These are phyloP conservation scores for Wickerhamiella kazuoi DNA, from an alignment of 805 yeast genomes.

Conservation along the genomic window DNA sequence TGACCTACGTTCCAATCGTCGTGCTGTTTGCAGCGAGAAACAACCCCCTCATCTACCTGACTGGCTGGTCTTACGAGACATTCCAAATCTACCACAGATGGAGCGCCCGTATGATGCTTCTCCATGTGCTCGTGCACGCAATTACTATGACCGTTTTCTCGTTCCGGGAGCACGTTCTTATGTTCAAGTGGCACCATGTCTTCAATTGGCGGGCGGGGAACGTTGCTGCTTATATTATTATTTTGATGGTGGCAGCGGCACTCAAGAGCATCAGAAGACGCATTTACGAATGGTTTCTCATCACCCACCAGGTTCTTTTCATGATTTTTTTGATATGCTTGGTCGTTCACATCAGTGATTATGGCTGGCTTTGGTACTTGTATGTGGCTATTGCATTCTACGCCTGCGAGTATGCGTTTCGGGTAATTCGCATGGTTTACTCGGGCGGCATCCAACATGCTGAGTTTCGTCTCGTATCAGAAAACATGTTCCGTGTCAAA, in stretches of 20 bases:
- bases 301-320: conserved; percentile 25
- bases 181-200: conserved; percentile 17
- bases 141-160: conserved; percentile 18
- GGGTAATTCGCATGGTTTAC: conserved; percentile 34
- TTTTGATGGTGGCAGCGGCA: conserved; percentile 30
- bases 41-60: conserved; percentile 41
- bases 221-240: conserved; percentile 26
- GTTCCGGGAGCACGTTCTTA: conserved; percentile 10
- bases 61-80: conserved; percentile 46
- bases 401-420: conserved; percentile 43
- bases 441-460: conserved; percentile 34
- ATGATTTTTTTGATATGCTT: conserved; percentile 16
- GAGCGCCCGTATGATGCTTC: conserved; percentile 29
- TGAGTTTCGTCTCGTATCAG: conserved; percentile 10
- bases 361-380: conserved; percentile 41
- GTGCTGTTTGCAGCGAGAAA: conserved; percentile 52
- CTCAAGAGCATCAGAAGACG: conserved; percentile 31
- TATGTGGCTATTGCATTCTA: conserved; percentile 45
- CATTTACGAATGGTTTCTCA: conserved; percentile 41
- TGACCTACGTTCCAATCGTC: conserved; percentile 32
- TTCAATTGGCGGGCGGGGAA: conserved; percentile 26
- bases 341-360: conserved; percentile 38
- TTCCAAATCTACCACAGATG: conserved; percentile 46
- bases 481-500: conserved; percentile 24
- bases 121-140: conserved; percentile 31